phyloP scores from a whole-genome alignment of 768 basidiomycete genomes.

The Boletus coccyginus region DNA sequence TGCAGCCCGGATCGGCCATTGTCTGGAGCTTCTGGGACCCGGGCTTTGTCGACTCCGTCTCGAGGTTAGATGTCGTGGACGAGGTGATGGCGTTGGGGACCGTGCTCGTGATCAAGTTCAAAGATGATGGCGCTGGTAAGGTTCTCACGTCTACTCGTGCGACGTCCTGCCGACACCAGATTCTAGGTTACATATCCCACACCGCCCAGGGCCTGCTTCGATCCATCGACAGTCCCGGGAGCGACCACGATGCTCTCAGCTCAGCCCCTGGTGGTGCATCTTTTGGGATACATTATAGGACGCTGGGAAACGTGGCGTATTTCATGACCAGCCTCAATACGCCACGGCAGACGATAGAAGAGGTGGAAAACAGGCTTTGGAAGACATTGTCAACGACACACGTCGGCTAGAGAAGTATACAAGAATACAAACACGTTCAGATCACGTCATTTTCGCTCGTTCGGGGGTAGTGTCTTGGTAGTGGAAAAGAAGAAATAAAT shows the following conservation, averaged over 20 bases:
- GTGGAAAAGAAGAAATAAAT: too few species aligned
- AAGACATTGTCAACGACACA: slow-evolving; percentile 20
- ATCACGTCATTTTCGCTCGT: not conserved
- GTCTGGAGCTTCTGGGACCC: slow-evolving; percentile 92
- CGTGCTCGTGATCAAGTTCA: slow-evolving; percentile 76
- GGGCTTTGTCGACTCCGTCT: slow-evolving; percentile 62
- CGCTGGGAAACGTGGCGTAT: slow-evolving; percentile 89
- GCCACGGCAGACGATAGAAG: slow-evolving; percentile 45
- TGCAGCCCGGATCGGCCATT: slow-evolving; percentile 9
- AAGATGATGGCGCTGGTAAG: slow-evolving; percentile 55
- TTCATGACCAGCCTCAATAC: slow-evolving; percentile 91
- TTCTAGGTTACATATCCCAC: slow-evolving; percentile 54
- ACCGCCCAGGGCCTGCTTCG: slow-evolving; percentile 63
- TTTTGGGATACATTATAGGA: slow-evolving; percentile 79
- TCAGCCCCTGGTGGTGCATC: slow-evolving; percentile 51
- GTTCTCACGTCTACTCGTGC: not conserved
- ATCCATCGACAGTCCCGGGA: slow-evolving; percentile 40
- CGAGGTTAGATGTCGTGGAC: slow-evolving; percentile 50
- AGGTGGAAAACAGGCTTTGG: slow-evolving; percentile 65
- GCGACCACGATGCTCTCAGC: slow-evolving; percentile 30
- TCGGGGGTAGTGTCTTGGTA: not conserved
- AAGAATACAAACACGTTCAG: not conserved
- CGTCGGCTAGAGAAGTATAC: not conserved
- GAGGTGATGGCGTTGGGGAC: slow-evolving; percentile 88
- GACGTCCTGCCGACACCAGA: not conserved